These are phyloP conservation scores for Diplocarpon rosae DNA, from an alignment of 2,329 filamentous ascomycete genomes.

Conservation along the genomic window DNA sequence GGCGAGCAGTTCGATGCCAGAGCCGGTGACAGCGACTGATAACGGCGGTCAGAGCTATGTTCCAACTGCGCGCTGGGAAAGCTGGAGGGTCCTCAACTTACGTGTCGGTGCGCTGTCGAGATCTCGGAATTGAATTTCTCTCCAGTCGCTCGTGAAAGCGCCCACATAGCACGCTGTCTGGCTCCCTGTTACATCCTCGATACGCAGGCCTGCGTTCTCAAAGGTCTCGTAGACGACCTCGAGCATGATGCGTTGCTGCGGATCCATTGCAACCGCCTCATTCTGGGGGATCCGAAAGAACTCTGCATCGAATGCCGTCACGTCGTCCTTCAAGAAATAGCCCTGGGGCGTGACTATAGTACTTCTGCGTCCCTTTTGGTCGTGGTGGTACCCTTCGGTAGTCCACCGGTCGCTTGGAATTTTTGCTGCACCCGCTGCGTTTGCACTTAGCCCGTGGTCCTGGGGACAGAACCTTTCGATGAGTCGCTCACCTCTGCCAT, in stretches of 20 bases:
- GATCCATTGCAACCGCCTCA: background rate
- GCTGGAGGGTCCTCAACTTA: too few relatives aligned
- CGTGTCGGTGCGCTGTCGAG: background rate
- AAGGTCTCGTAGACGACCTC: conserved; percentile 2
- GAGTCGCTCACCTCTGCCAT: too few relatives aligned
- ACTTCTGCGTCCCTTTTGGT: background rate
- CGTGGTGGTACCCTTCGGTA: background rate
- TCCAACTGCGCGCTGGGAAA: too few relatives aligned
- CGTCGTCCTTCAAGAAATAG: background rate
- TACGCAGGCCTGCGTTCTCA: background rate
- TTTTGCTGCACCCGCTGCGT: too few relatives aligned
- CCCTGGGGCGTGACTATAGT: background rate
- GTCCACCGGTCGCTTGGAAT: too few relatives aligned
- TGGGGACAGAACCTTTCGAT: too few relatives aligned
- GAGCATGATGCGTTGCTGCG: conserved; percentile 2
- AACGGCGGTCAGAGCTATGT: too few relatives aligned
- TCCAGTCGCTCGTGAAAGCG: background rate
- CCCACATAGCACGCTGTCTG: conserved; percentile 1
- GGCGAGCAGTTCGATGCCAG: background rate
- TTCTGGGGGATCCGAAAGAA: background rate
- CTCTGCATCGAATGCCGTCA: background rate
- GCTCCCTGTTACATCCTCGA: background rate
- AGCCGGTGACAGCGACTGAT: too few relatives aligned
- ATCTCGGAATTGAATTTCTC: background rate
- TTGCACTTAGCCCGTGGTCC: too few relatives aligned